Evolutionary conservation across 371 early-diverging fungal species (phyloP).

Genomic region (Rhizomucor miehei): DNA sequence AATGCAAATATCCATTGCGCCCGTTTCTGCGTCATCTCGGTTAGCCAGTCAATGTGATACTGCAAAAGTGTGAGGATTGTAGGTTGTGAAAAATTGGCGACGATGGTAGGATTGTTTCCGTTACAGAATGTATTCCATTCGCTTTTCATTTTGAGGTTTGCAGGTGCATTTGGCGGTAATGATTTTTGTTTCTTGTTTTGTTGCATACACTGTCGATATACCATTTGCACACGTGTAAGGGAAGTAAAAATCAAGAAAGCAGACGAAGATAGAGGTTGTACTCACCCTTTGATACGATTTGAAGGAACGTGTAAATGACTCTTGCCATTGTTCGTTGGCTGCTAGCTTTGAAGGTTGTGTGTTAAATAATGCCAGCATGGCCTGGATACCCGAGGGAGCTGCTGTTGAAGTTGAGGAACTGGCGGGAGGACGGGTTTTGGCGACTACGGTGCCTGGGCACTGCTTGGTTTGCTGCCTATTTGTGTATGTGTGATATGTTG

Average conservation of each 20-base stretch:
- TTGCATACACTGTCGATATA: conserved; percentile 15
- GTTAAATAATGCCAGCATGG: no score
- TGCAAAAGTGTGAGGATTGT: conserved; percentile 14
- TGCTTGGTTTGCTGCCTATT: conserved; percentile 33
- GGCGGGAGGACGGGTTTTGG: neutral
- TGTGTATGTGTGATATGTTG: no score
- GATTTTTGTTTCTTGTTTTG: neutral
- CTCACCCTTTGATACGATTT: conserved; percentile 28
- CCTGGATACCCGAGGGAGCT: no score
- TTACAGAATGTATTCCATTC: conserved; percentile 17
- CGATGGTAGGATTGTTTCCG: neutral
- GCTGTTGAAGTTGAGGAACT: no score
- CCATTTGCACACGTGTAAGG: neutral
- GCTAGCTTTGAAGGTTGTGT: no score
- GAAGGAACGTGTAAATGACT: conserved; percentile 21
- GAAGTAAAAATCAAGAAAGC: no score
- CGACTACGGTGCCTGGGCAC: conserved; percentile 21
- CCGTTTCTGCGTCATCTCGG: conserved; percentile 11
- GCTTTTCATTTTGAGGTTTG: neutral
- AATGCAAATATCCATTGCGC: conserved; percentile 31
- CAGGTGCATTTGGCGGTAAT: neutral
- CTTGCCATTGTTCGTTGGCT: conserved; percentile 20
- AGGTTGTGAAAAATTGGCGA: conserved; percentile 24
- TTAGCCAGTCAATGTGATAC: conserved; percentile 31
- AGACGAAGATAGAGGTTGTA: neutral